phyloP scores from a whole-genome alignment of 371 early-diverging fungal genomes.

The Saksenaea oblongispora region DNA sequence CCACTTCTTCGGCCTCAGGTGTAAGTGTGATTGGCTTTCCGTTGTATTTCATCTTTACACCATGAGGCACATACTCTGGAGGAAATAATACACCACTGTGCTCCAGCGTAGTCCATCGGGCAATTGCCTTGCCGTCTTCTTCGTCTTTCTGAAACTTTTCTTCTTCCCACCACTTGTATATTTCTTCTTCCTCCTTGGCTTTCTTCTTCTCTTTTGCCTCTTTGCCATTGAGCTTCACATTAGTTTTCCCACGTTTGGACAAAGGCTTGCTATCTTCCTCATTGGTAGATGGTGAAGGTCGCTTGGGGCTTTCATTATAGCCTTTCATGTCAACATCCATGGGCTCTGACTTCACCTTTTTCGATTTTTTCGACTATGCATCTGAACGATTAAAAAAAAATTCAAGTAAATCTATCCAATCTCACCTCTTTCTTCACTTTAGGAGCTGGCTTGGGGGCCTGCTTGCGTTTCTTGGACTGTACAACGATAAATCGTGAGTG shows the following conservation, averaged over 20 bases:
- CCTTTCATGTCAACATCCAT: conserved; percentile 23
- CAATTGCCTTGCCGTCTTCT: conserved; percentile 32
- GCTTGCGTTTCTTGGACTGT: neutral
- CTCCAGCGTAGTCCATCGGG: conserved; percentile 85
- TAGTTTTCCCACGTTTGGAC: conserved; percentile 20
- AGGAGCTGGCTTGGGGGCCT: neutral
- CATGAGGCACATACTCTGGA: conserved; percentile 91
- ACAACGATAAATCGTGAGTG: neutral
- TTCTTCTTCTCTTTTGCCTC: conserved; percentile 32
- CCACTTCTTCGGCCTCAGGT: conserved; percentile 93
- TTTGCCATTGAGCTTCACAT: conserved; percentile 14
- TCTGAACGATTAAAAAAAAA: neutral
- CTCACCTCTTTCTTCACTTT: neutral
- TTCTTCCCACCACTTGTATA: conserved; percentile 52
- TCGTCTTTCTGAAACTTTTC: conserved; percentile 58
- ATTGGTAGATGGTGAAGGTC: conserved; percentile 10
- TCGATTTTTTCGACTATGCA: conserved; percentile 7
- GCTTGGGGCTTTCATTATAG: neutral
- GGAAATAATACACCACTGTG: conserved; percentile 94
- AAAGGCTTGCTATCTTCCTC: conserved; percentile 12
- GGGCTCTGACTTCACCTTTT: conserved; percentile 23
- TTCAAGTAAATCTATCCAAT: neutral
- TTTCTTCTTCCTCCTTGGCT: conserved; percentile 26
- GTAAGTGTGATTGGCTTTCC: conserved; percentile 72
- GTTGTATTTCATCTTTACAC: conserved; percentile 86